Evolutionary conservation across 139 green algal species (phyloP).

Genomic region (Diplosphaera chodatii): DNA sequence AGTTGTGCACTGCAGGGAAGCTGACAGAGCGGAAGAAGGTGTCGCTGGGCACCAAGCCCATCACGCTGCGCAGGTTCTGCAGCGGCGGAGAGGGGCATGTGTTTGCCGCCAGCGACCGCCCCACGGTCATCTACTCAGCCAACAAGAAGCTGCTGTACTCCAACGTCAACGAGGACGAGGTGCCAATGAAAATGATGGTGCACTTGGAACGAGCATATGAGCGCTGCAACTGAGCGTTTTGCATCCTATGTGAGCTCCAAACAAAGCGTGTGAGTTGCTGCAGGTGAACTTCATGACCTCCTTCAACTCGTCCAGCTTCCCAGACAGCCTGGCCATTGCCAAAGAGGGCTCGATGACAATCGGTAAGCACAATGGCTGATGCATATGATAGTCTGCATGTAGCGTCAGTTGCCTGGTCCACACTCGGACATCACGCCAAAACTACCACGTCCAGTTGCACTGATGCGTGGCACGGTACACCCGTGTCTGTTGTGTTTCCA

Average conservation of each 20-base stretch:
- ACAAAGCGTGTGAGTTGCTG: background rate
- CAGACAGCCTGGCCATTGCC: slow-evolving; percentile 73
- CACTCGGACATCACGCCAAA: too few species aligned
- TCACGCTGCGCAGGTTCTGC: slow-evolving; percentile 72
- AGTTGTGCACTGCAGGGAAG: slow-evolving; percentile 2
- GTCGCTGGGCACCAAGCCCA: slow-evolving; percentile 87
- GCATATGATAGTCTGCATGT: too few species aligned
- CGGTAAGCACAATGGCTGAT: too few species aligned
- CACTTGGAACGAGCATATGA: too few species aligned
- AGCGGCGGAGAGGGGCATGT: slow-evolving; percentile 51
- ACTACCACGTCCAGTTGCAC: too few species aligned
- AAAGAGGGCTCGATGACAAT: slow-evolving; percentile 48
- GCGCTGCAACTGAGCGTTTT: too few species aligned
- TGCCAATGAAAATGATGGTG: too few species aligned
- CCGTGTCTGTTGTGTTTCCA: too few species aligned
- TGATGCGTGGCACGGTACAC: too few species aligned
- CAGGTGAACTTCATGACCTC: slow-evolving; percentile 73
- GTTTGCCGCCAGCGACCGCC: slow-evolving; percentile 90
- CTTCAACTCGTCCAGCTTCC: slow-evolving; percentile 72
- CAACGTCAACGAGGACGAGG: slow-evolving; percentile 94
- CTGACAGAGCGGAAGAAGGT: slow-evolving; percentile 75
- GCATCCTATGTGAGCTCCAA: too few species aligned
- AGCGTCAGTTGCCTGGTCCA: too few species aligned
- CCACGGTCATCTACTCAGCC: slow-evolving; percentile 88
- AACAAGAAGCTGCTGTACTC: slow-evolving; percentile 94